Evolutionary conservation across 2,329 filamentous ascomycete genomes (phyloP), one percentile per base, ranked within the genome.

Genomic region (Alternaria longipes): DNA sequence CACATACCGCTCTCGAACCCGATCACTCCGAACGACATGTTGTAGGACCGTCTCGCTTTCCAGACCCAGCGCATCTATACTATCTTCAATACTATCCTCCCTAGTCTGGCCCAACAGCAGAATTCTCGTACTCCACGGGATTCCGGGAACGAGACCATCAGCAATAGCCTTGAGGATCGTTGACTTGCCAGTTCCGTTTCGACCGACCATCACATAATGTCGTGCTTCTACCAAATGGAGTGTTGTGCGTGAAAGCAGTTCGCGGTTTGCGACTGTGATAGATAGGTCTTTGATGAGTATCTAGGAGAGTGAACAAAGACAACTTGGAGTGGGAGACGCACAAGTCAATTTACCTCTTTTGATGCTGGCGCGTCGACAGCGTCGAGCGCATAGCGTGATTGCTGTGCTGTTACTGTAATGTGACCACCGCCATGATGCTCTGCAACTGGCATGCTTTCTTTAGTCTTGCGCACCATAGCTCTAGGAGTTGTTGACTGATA

Each of bases 131-230:
- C 74, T 78, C 73, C 71, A 77, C 6, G 77, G 75, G 8, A 80
- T 79, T 0, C 91, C 92, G 0, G 92, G 91, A 16, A 96, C 90
- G 34, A 93, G 83, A 70, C 92, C 92, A 63, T 93, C 89, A 5
- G 89, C 90, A 67, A 96, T 89, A 1, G 92, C 91, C 71, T 87
- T 87, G 16, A 95, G 81, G 7, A 94, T 79, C 0, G 91, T 94
- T 4, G 91, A 94, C 74, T 96, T 96, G 6, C 92, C 93, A 2
- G 89, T 90, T 0, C 92, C 92, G 78, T 96, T 96, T 7, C 91
- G 85, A 0, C 92, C 93, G 20, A 94, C 83, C 2, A 96, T 82
- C 0, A 91, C 92, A 82, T 96, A 96, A 62, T 91, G 85, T 46
- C 88, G 84, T 0, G 91, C 90, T 51, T 89, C 86, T 66, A 94